Conservation (phyloP, 2,329 filamentous ascomycete genomes). For the Pseudopyricularia javanii region DNA sequence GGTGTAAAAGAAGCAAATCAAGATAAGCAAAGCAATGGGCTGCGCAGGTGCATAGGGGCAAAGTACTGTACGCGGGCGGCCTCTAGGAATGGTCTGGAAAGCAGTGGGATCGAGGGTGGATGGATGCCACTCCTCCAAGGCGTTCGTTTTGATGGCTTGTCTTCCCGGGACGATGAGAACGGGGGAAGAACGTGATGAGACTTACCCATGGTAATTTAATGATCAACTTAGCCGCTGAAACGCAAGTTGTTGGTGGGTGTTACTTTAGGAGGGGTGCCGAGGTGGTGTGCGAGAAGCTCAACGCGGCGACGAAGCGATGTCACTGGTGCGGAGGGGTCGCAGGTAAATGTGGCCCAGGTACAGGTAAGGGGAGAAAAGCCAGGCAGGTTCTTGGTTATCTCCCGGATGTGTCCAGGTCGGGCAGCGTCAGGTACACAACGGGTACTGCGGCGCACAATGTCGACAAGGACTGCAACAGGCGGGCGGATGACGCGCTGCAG, state of each 20-base stretch:
- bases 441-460: slow-evolving; percentile 1
- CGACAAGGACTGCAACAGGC: not conserved
- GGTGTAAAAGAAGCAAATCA: not conserved
- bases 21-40: not conserved
- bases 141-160: not conserved
- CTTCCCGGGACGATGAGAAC: not conserved
- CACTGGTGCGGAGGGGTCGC: not conserved
- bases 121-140: too few species aligned
- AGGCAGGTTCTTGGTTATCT: not conserved
- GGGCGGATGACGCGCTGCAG: slow-evolving; percentile 1
- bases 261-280: not conserved
- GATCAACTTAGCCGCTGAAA: not conserved
- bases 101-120: not conserved
- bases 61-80: not conserved
- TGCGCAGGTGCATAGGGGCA: not conserved
- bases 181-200: not conserved
- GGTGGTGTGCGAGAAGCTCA: not conserved
- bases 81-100: not conserved
- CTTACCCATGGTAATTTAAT: not conserved
- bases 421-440: not conserved
- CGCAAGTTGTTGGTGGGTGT: not conserved
- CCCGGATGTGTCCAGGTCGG: not conserved
- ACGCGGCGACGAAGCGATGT: not conserved
- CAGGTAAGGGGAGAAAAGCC: not conserved
- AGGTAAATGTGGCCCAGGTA: not conserved